These are phyloP conservation scores for Coriaria nepalensis DNA, from an alignment of 306 rosid species.

Conservation along the genomic window DNA sequence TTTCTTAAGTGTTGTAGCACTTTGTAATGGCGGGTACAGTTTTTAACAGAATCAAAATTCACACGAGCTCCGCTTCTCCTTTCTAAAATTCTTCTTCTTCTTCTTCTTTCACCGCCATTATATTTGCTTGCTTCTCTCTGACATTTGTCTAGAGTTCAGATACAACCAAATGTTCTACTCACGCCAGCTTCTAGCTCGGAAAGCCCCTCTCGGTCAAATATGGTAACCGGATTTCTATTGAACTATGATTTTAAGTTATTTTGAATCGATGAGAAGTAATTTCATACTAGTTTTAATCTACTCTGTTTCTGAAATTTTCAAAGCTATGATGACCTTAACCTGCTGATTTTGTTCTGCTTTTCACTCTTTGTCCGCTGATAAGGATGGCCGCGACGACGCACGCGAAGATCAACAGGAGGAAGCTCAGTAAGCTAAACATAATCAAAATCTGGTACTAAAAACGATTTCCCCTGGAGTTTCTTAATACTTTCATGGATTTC, in stretches of 20 bases:
- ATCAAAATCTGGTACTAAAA: constrained; percentile 55
- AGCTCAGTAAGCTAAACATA: constrained; percentile 56
- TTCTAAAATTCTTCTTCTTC: not conserved
- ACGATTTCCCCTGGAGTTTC: not conserved
- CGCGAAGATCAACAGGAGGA: constrained; percentile 53
- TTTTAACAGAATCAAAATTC: constrained; percentile 1
- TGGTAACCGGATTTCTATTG: constrained; percentile 26
- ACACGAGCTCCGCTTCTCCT: not conserved
- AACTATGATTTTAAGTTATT: not conserved
- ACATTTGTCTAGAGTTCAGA: not conserved
- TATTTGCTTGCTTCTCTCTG: not conserved
- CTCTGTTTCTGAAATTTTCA: not conserved
- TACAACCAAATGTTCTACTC: constrained; percentile 54
- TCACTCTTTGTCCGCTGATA: not conserved
- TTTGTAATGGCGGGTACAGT: constrained; percentile 6
- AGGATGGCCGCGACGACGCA: constrained; percentile 56
- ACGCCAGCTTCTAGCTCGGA: constrained; percentile 75
- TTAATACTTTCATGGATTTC: not conserved
- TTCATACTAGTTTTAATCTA: not conserved
- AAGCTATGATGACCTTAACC: no score
- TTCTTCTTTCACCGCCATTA: not conserved
- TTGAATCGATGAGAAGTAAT: not conserved
- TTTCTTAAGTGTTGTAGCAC: not conserved
- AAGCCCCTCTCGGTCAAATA: constrained; percentile 76
- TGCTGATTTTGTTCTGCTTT: not conserved